Evolutionary conservation across 2,329 filamentous ascomycete species (phyloP).

Genomic region (Thielaviopsis ethacetica): DNA sequence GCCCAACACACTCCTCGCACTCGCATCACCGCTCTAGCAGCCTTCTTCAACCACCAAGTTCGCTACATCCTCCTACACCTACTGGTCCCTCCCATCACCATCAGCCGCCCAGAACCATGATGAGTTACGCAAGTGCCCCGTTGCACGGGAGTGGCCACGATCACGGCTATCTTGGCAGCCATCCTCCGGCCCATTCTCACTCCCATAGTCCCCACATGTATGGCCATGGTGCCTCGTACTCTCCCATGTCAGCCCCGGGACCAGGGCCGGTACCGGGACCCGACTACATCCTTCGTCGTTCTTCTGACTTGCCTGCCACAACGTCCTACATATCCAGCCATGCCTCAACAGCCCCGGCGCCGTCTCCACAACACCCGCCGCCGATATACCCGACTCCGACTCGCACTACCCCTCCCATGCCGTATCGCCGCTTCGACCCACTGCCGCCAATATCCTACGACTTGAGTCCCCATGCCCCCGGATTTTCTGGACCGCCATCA

Average conservation of each 20-base stretch:
- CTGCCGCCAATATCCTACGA: background rate
- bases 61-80: background rate
- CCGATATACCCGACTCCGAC: background rate
- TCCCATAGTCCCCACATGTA: background rate
- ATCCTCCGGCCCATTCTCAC: background rate
- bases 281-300: background rate
- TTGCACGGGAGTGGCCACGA: background rate
- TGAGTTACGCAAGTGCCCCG: slow-evolving; percentile 5
- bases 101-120: slow-evolving; percentile 6
- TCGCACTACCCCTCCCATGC: background rate
- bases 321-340: background rate
- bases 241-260: background rate
- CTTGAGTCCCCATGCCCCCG: background rate
- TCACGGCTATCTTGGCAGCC: background rate
- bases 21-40: background rate
- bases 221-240: background rate
- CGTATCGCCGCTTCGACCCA: background rate
- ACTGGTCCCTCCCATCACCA: background rate
- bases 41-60: background rate
- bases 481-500: too few relatives aligned
- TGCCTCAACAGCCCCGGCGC: background rate
- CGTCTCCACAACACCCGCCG: background rate
- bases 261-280: background rate
- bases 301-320: background rate
- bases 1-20: background rate